Percentiles rank a stretch among this genome's conserved stretches.
These are phyloP conservation scores for Vitellaria paradoxa DNA, from an alignment of 179 eudicot genomes.

Conservation along the genomic window DNA sequence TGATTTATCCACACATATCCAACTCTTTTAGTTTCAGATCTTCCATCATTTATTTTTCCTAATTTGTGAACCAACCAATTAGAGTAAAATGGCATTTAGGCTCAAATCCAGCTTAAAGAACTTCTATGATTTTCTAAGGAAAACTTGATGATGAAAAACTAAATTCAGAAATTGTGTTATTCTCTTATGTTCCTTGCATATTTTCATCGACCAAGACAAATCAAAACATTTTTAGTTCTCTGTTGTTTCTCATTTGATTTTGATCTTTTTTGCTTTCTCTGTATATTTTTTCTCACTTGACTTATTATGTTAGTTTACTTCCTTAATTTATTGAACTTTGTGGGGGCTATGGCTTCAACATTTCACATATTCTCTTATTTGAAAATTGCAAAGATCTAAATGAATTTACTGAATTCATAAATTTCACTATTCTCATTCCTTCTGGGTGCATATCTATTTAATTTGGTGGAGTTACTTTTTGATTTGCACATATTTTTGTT, in stretches of 20 bases:
- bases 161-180: neutral
- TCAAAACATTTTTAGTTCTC: neutral
- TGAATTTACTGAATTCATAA: neutral
- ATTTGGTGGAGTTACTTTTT: neutral
- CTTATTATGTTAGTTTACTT: neutral
- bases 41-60: too few species aligned
- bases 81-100: neutral
- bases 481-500: neutral
- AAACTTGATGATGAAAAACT: neutral
- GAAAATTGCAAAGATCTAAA: neutral
- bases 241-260: neutral
- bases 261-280: too few species aligned
- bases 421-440: neutral
- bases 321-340: neutral
- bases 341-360: neutral
- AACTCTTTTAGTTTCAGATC: too few species aligned
- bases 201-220: conserved; percentile 1
- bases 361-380: neutral
- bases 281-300: neutral
- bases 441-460: neutral
- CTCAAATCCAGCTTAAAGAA: neutral
- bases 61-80: neutral
- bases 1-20: too few species aligned
- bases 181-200: neutral
- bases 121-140: neutral